These are phyloP conservation scores for Rhodotorula sp. DNA, from an alignment of 1,284 basidiomycete species.

Conservation along the genomic window DNA sequence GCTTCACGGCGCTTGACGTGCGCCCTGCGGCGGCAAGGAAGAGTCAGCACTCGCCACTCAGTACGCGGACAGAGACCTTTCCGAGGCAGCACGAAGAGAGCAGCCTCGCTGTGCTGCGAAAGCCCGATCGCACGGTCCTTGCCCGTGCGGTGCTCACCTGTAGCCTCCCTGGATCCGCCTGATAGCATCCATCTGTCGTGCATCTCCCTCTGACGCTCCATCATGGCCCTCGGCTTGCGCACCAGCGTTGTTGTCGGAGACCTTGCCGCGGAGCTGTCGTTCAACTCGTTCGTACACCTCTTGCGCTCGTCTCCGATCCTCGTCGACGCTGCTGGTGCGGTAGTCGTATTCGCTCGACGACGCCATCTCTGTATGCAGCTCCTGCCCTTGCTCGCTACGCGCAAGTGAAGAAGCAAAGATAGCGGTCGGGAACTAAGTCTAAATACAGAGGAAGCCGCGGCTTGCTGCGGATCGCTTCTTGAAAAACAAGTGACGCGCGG, in stretches of 20 bases:
- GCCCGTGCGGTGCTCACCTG: slow-evolving; percentile 19
- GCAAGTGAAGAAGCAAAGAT: neutral
- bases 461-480: too few relatives aligned
- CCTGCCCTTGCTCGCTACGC: neutral
- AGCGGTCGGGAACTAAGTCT: neutral
- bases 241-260: neutral
- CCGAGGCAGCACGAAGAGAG: neutral
- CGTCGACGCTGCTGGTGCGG: slow-evolving; percentile 7
- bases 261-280: neutral
- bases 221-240: neutral
- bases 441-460: too few relatives aligned
- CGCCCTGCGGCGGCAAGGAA: neutral
- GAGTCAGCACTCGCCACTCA: neutral
- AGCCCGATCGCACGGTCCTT: neutral
- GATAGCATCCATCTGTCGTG: slow-evolving; percentile 12
- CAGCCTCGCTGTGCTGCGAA: neutral
- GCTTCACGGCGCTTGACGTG: slow-evolving; percentile 16
- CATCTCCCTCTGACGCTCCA: too few relatives aligned
- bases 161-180: slow-evolving; percentile 36
- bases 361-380: neutral
- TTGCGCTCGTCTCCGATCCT: slow-evolving; percentile 19
- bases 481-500: too few relatives aligned
- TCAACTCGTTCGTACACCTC: slow-evolving; percentile 20
- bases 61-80: too few relatives aligned
- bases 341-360: slow-evolving; percentile 19